Conservation (phyloP, 352 stramenopile species). For the Pythium phragmitis region DNA sequence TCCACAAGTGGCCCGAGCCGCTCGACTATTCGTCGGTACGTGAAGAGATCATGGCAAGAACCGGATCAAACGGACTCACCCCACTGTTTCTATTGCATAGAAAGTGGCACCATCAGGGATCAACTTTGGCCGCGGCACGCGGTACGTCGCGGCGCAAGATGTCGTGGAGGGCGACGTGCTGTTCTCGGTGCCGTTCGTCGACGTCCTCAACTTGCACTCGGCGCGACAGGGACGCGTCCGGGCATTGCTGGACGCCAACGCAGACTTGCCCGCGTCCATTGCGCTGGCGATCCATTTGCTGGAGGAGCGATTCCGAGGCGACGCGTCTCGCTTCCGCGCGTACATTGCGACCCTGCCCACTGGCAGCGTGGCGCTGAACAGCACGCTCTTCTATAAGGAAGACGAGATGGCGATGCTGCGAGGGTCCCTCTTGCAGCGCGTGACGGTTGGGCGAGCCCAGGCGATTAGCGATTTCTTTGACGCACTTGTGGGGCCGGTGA, state of each 20-base stretch:
- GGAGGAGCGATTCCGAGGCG: constrained; percentile 26
- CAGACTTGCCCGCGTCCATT: constrained; percentile 24
- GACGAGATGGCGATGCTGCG: constrained; percentile 26
- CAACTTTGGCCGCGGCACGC: constrained; percentile 28
- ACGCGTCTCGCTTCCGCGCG: constrained; percentile 21
- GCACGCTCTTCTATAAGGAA: constrained; percentile 27
- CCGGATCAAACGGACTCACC: neutral
- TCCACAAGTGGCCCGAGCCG: neutral
- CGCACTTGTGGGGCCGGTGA: constrained; percentile 24
- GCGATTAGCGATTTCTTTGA: constrained; percentile 28
- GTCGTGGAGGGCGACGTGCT: constrained; percentile 23
- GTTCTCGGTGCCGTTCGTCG: constrained; percentile 25
- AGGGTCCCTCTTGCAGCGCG: constrained; percentile 25
- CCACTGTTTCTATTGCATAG: neutral
- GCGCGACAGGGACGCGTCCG: constrained; percentile 22
- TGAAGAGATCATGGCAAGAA: neutral
- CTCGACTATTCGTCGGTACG: constrained; percentile 17
- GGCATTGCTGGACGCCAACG: constrained; percentile 30
- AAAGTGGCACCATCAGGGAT: constrained; percentile 21
- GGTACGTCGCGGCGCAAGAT: constrained; percentile 19
- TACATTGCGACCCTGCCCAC: constrained; percentile 25
- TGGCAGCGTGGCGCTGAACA: constrained; percentile 13
- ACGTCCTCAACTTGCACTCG: constrained; percentile 29
- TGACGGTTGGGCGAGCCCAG: constrained; percentile 18
- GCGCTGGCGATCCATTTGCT: constrained; percentile 28